Evolutionary conservation across 331 rosid genomes (phyloP).

Genomic region (Acacia pycnantha): DNA sequence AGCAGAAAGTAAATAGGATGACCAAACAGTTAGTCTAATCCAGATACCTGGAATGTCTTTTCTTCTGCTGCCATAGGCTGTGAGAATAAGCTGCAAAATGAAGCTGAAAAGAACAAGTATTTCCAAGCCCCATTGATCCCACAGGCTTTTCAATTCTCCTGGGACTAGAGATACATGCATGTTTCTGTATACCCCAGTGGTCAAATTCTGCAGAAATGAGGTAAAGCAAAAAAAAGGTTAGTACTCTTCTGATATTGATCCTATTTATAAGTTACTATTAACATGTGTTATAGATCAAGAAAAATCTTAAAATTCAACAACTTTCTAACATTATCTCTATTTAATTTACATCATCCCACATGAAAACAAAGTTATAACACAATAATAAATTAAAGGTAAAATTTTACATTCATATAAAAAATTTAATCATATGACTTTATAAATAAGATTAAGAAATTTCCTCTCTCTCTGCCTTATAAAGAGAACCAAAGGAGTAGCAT

Average conservation of each 20-base stretch:
- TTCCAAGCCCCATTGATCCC: conserved; percentile 61
- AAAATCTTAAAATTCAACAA: too few relatives aligned
- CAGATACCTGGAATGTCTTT: conserved; percentile 46
- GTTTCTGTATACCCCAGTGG: not conserved
- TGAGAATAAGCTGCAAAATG: conserved; percentile 49
- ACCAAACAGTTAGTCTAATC: conserved; percentile 59
- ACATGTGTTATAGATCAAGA: too few relatives aligned
- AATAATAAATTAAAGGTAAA: too few relatives aligned
- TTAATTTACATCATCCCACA: too few relatives aligned
- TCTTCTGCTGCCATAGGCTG: conserved; percentile 60
- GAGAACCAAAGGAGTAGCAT: not conserved
- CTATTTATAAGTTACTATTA: too few relatives aligned
- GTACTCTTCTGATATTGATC: not conserved
- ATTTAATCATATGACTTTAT: too few relatives aligned
- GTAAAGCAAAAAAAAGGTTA: not conserved
- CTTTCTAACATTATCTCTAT: too few relatives aligned
- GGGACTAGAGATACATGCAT: conserved; percentile 51
- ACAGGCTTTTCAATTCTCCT: conserved; percentile 33
- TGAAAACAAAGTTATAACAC: too few relatives aligned
- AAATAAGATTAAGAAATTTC: too few relatives aligned
- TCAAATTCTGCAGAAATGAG: conserved; percentile 31
- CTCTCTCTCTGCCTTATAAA: too few relatives aligned
- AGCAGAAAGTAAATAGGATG: conserved; percentile 49
- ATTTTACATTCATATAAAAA: too few relatives aligned
- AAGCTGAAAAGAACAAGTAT: conserved; percentile 47